phyloP scores from a whole-genome alignment of 2,329 filamentous ascomycete species.

The Trichoderma oligosporum region DNA sequence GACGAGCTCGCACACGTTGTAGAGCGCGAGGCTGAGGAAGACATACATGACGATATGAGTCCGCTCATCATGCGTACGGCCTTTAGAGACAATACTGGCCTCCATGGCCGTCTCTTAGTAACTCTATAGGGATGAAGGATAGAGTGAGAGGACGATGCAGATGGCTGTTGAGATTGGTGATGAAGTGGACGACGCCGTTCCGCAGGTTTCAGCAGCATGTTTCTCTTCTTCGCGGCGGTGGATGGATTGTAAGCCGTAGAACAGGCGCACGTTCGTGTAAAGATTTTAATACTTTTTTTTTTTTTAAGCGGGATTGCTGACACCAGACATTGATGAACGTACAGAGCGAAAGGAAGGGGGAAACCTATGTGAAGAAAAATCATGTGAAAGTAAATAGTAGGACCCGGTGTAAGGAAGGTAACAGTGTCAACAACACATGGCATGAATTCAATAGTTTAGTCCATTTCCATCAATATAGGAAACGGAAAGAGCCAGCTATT shows the following conservation, averaged over 20 bases:
- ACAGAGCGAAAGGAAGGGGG: not conserved
- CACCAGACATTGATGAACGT: not conserved
- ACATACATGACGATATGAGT: slow-evolving; percentile 18
- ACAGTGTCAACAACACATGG: no score
- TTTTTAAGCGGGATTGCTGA: not conserved
- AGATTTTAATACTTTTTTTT: not conserved
- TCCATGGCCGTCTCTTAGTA: not conserved
- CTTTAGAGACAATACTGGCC: slow-evolving; percentile 3
- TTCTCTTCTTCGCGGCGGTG: not conserved
- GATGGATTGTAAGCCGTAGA: not conserved
- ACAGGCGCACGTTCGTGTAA: not conserved
- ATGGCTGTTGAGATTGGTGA: not conserved
- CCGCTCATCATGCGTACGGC: not conserved
- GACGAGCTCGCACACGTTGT: slow-evolving; percentile 21
- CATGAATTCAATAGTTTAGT: no score
- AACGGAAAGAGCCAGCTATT: no score
- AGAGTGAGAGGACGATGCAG: not conserved
- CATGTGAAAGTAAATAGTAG: no score
- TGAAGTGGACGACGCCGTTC: not conserved
- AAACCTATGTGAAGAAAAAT: not conserved
- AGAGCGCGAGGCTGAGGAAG: slow-evolving; percentile 20
- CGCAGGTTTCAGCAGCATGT: slow-evolving; percentile 6
- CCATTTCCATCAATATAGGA: no score
- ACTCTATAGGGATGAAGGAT: not conserved
- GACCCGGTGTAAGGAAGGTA: no score